A percentile compares a stretch with the other conserved stretches of the same genome.
These are phyloP conservation scores for Carex myosuroides DNA, from an alignment of 176 grass and related monocot species.

Conservation along the genomic window DNA sequence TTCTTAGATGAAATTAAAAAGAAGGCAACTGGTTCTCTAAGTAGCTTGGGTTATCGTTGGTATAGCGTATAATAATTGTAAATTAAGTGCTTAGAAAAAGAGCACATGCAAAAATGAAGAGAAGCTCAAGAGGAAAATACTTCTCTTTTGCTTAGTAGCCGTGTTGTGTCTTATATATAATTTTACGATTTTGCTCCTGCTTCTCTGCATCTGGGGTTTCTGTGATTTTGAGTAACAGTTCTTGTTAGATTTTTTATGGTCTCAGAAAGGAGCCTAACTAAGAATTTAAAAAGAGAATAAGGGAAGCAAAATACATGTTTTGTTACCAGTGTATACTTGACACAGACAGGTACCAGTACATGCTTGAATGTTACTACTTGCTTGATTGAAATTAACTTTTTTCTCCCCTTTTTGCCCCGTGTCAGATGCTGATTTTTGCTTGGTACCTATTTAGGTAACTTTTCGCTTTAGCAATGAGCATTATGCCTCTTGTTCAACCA, in stretches of 20 bases:
- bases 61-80: not conserved
- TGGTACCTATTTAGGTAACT: not conserved
- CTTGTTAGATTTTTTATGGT: not conserved
- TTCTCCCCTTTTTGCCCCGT: not conserved
- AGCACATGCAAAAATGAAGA: not conserved
- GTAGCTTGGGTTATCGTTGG: not conserved
- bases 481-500: not conserved
- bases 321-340: not conserved
- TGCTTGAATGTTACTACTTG: constrained; percentile 4
- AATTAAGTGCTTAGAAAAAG: not conserved
- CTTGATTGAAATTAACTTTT: constrained; percentile 6
- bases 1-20: not conserved
- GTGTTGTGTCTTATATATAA: not conserved
- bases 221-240: not conserved
- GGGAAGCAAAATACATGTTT: not conserved
- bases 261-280: not conserved
- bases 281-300: not conserved
- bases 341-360: not conserved
- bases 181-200: not conserved
- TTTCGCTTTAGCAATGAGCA: not conserved
- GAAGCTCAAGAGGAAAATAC: not conserved
- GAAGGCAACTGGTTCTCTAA: too few relatives aligned
- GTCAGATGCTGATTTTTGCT: not conserved
- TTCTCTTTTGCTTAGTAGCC: not conserved
- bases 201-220: not conserved